phyloP scores from a whole-genome alignment of 257 asterid species.

The Lithospermum erythrorhizon region DNA sequence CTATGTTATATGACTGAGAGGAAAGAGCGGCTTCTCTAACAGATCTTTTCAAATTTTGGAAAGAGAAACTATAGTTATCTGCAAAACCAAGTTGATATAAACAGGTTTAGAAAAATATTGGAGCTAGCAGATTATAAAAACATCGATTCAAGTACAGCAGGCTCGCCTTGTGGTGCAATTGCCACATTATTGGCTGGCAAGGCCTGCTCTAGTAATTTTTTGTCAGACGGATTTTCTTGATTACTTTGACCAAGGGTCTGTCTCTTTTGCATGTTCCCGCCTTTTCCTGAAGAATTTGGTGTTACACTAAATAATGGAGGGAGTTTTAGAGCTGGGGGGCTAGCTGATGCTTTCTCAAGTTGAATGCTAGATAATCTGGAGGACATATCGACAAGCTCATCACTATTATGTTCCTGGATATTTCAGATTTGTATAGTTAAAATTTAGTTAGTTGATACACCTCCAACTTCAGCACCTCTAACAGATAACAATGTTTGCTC shows the following conservation, averaged over 20 bases:
- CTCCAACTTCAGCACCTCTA: slow-evolving; percentile 11
- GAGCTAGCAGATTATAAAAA: background rate
- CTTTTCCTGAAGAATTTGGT: slow-evolving; percentile 77
- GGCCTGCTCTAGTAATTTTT: slow-evolving; percentile 40
- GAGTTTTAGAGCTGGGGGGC: slow-evolving; percentile 78
- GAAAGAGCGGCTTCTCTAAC: slow-evolving; percentile 93
- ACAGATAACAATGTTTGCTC: slow-evolving; percentile 6
- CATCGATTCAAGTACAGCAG: background rate
- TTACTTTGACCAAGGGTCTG: slow-evolving; percentile 41
- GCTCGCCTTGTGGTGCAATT: slow-evolving; percentile 46
- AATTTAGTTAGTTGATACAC: slow-evolving; percentile 7
- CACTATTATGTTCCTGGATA: slow-evolving; percentile 55
- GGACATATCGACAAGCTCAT: slow-evolving; percentile 60
- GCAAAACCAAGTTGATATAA: slow-evolving; percentile 21
- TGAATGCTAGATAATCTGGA: slow-evolving; percentile 73
- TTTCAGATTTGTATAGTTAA: slow-evolving; percentile 9
- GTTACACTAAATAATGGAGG: slow-evolving; percentile 91
- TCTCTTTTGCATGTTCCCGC: slow-evolving; percentile 64
- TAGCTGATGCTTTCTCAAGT: slow-evolving; percentile 65
- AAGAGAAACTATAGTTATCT: slow-evolving; percentile 60
- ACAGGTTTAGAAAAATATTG: background rate
- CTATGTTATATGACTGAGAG: slow-evolving; percentile 42
- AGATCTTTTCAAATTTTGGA: slow-evolving; percentile 81
- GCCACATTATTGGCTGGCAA: slow-evolving; percentile 30
- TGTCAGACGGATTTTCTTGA: slow-evolving; percentile 46